These are phyloP conservation scores for Penicillium olsonii DNA, from an alignment of 2,329 filamentous ascomycete species.

Conservation along the genomic window DNA sequence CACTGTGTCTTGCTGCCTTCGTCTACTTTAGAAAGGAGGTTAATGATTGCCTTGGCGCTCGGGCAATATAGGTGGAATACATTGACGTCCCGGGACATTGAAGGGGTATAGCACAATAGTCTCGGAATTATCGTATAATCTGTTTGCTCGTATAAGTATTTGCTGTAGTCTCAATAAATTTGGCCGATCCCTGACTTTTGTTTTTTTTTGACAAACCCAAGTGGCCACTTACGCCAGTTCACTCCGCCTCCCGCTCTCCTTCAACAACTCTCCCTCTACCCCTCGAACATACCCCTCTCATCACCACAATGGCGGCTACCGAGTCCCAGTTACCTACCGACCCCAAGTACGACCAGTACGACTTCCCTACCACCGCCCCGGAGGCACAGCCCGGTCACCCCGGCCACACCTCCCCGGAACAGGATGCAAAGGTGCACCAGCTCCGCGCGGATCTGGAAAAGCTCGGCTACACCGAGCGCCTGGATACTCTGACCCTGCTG, in stretches of 20 bases:
- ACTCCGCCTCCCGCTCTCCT: conserved; percentile 23
- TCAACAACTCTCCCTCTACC: conserved; percentile 12
- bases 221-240: conserved; percentile 26
- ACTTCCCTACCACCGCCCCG: conserved; percentile 79
- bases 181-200: conserved; percentile 2
- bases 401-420: conserved; percentile 79
- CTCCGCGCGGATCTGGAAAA: conserved; percentile 82
- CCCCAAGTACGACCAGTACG: conserved; percentile 94
- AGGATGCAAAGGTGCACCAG: conserved; percentile 88
- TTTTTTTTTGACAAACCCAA: conserved; percentile 1
- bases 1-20: background rate
- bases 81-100: background rate
- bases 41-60: background rate
- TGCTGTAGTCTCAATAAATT: no score
- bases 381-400: conserved; percentile 75
- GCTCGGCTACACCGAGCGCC: conserved; percentile 75
- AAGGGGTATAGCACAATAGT: background rate
- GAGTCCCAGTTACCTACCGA: conserved; percentile 57
- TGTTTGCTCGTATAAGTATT: no score
- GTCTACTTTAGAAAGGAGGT: background rate
- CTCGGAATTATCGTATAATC: background rate
- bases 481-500: conserved; percentile 91
- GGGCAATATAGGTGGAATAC: no score
- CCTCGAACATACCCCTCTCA: conserved; percentile 11
- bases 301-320: conserved; percentile 33